phyloP scores from a whole-genome alignment of 495 filamentous ascomycete genomes.

The Melanomma pulvis-pyrius region DNA sequence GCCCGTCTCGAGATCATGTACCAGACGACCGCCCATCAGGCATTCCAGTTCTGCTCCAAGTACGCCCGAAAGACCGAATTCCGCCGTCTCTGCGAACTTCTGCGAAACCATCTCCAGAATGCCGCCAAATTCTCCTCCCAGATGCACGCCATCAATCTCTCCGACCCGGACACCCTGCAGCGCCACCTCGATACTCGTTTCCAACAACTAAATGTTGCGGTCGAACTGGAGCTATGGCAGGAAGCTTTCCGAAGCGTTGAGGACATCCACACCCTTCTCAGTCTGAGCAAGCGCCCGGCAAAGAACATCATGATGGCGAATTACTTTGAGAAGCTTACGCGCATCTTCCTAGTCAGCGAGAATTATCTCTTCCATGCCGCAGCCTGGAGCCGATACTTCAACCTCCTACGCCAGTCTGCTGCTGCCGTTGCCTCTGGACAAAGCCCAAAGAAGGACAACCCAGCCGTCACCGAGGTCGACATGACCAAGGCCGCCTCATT shows the following conservation, averaged over 20 bases:
- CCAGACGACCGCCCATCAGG: constrained; percentile 95
- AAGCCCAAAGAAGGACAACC: constrained; percentile 90
- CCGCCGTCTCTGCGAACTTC: constrained; percentile 93
- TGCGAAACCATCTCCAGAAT: constrained; percentile 98
- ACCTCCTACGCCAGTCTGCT: constrained; percentile 89
- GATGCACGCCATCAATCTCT: constrained; percentile 99
- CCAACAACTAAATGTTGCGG: constrained; percentile 96
- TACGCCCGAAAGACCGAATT: constrained; percentile 99
- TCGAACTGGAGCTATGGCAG: constrained; percentile 98
- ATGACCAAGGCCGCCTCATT: constrained; percentile 88
- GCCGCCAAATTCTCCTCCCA: constrained; percentile 98
- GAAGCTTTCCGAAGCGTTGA: constrained; percentile 98
- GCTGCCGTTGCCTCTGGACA: constrained; percentile 80
- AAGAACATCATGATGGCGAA: constrained; percentile 99
- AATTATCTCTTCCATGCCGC: constrained; percentile 99
- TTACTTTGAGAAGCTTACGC: constrained; percentile 98
- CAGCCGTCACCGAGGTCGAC: constrained; percentile 82
- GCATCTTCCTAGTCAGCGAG: constrained; percentile 97
- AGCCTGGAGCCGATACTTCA: constrained; percentile 96
- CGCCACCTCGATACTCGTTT: constrained; percentile 97
- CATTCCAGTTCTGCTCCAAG: constrained; percentile 97
- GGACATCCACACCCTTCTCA: constrained; percentile 98
- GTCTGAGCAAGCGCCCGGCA: constrained; percentile 96
- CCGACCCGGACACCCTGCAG: constrained; percentile 94
- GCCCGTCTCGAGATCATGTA: constrained; percentile 96